phyloP scores from a whole-genome alignment of 768 basidiomycete genomes.

The Lactarius pseudohatsudake region DNA sequence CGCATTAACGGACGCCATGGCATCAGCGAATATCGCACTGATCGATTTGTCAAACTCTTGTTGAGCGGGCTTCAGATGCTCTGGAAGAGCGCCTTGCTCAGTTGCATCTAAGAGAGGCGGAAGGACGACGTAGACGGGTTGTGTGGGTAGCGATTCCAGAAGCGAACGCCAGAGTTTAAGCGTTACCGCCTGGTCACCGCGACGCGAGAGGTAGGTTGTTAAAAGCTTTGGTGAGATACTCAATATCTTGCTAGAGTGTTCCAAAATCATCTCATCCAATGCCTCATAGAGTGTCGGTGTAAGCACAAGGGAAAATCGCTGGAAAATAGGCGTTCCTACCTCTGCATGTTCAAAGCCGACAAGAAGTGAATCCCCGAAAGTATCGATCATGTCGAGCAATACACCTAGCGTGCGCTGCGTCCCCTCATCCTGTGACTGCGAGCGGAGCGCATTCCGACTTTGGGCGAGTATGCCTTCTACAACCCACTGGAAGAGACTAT shows the following conservation, averaged over 20 bases:
- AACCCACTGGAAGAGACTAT: slow-evolving; percentile 37
- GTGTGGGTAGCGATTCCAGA: slow-evolving; percentile 43
- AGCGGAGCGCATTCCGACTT: slow-evolving; percentile 35
- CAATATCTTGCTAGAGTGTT: slow-evolving; percentile 44
- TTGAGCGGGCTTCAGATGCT: slow-evolving; percentile 44
- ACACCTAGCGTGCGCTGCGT: slow-evolving; percentile 29
- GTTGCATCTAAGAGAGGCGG: slow-evolving; percentile 44
- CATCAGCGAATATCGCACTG: slow-evolving; percentile 41
- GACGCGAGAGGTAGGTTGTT: slow-evolving; percentile 51
- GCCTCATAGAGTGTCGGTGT: slow-evolving; percentile 35
- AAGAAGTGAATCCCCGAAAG: slow-evolving; percentile 55
- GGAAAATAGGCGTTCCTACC: slow-evolving; percentile 39
- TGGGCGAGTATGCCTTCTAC: slow-evolving; percentile 38
- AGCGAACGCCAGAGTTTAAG: slow-evolving; percentile 49
- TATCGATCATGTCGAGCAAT: slow-evolving; percentile 48
- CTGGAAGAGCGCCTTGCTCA: slow-evolving; percentile 42
- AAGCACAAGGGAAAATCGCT: background rate
- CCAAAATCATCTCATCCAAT: slow-evolving; percentile 45
- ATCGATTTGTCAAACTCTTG: slow-evolving; percentile 49
- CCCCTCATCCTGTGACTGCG: slow-evolving; percentile 28
- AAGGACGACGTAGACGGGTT: slow-evolving; percentile 37
- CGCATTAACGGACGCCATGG: slow-evolving; percentile 35
- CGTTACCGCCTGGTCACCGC: slow-evolving; percentile 36
- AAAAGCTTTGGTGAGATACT: slow-evolving; percentile 45
- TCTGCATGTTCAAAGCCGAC: slow-evolving; percentile 42